phyloP scores from a whole-genome alignment of 306 rosid species.

The Echinosophora koreensis region DNA sequence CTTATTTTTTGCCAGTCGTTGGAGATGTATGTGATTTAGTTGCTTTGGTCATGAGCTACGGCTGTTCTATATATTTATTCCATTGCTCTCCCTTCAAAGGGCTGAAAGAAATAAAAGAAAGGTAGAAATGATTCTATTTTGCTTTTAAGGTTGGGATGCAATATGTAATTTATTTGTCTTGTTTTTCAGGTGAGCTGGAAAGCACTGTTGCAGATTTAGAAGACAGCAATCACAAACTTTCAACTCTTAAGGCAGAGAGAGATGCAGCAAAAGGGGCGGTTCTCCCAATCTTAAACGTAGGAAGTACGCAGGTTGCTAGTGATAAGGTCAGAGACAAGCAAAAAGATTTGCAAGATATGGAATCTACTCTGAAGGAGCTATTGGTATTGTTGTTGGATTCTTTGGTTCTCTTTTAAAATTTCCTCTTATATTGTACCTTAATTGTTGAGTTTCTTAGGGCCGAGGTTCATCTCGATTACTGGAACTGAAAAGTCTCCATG shows the following conservation, averaged over 20 bases:
- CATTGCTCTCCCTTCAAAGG: conserved; percentile 18
- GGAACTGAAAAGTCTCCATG: conserved; percentile 79
- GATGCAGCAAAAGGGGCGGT: conserved; percentile 80
- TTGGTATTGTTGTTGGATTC: conserved; percentile 58
- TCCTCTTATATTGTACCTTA: conserved; percentile 34
- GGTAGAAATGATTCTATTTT: conserved; percentile 1
- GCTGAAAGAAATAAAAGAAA: neutral
- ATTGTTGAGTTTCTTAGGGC: conserved; percentile 62
- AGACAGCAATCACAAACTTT: conserved; percentile 75
- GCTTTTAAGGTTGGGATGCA: conserved; percentile 26
- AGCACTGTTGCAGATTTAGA: conserved; percentile 67
- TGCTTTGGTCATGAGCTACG: neutral
- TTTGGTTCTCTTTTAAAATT: conserved; percentile 17
- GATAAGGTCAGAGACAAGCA: conserved; percentile 81
- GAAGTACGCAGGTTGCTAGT: conserved; percentile 62
- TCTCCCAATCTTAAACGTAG: conserved; percentile 74
- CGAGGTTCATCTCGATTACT: conserved; percentile 68
- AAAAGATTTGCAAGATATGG: conserved; percentile 91
- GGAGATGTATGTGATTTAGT: conserved; percentile 2
- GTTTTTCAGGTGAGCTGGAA: conserved; percentile 77
- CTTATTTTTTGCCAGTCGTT: neutral
- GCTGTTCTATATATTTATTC: neutral
- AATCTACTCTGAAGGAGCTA: conserved; percentile 78
- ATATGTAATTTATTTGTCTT: conserved; percentile 36
- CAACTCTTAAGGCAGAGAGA: conserved; percentile 71